Evolutionary conservation across 768 basidiomycete species (phyloP).

Genomic region (Hygrocybe coccinea): DNA sequence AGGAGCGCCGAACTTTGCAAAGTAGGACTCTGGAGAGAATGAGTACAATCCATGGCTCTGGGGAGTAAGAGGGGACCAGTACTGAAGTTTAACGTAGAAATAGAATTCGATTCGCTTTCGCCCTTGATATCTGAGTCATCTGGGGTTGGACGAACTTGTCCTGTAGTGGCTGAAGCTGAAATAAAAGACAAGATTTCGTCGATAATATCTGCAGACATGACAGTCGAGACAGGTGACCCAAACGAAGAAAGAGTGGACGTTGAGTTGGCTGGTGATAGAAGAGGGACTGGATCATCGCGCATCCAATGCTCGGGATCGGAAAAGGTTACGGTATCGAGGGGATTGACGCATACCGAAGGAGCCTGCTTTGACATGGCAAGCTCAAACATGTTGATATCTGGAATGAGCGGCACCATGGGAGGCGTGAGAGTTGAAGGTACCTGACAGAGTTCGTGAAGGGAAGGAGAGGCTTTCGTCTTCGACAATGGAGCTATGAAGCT

Average conservation of each 20-base stretch:
- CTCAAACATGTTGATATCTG: slow-evolving; percentile 33
- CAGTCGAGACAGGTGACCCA: background rate
- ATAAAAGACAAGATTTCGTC: background rate
- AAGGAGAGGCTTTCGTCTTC: background rate
- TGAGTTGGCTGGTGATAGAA: background rate
- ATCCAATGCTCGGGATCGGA: background rate
- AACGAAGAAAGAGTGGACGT: background rate
- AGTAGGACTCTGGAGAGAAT: background rate
- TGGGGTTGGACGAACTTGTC: background rate
- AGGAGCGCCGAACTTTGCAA: background rate
- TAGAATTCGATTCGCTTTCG: background rate
- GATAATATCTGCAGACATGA: background rate
- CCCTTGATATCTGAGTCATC: background rate
- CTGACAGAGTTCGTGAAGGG: background rate
- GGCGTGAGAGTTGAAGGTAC: background rate
- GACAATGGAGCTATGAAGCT: background rate
- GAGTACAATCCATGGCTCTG: no score
- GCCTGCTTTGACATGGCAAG: slow-evolving; percentile 11
- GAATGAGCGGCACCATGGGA: slow-evolving; percentile 17
- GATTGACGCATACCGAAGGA: slow-evolving; percentile 32
- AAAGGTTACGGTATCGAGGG: slow-evolving; percentile 31
- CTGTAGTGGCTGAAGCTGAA: background rate
- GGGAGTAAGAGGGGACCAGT: no score
- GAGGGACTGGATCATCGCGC: background rate
- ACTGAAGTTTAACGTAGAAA: no score